Base-by-base conservation (phyloP, 306 rosid genomes). In the Morella rubra region DNA sequence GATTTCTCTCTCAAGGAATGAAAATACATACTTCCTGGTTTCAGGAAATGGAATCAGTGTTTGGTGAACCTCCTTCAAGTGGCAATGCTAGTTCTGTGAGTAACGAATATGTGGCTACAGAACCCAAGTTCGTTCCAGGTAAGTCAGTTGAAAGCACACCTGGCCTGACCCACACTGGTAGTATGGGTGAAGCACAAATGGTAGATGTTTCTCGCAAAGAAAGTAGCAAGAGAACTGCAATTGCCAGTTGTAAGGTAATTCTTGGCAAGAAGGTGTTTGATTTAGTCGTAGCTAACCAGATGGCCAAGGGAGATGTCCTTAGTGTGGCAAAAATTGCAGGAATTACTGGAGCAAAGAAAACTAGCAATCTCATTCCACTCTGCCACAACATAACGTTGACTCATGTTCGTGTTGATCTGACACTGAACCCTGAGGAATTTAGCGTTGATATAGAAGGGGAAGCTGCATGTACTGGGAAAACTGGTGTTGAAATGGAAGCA, bases 401-500 rank as follows among this genome's bases (percentile, higher is more conserved):
- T 44, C 90, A 94, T 45, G 93, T 92, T 10, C 83, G 88, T 32
- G 88, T 92, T 32, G 91, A 92, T 76, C 87, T 94, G 76, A 75
- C 52, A 5, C 77, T 94, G 54, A 89, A 92, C 75, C 91, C 76
- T 0, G 69, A 71, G 62, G 89, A 92, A 68, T 88, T 81, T 72
- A 91, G 97, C 80, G 92, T 94, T 60, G 82, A 72, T 9, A 86
- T 95, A 55, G 88, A 92, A 88, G 97, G 93, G 68, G 97, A 92
- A 86, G 97, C 96, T 19, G 75, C 85, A 45, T 81, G 90, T 52
- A 89, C 87, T 0, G 97, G 86, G 42, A 81, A 84, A 80, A 88
- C 90, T 1, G 90, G 92, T 24, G 96, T 90, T 74, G 98, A 95
- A 84, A 92, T 95, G 97, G 97, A 95, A 86, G 98, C 97, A 69